These are phyloP conservation scores for Silene vulgaris DNA, from an alignment of 179 eudicot species.

Conservation along the genomic window DNA sequence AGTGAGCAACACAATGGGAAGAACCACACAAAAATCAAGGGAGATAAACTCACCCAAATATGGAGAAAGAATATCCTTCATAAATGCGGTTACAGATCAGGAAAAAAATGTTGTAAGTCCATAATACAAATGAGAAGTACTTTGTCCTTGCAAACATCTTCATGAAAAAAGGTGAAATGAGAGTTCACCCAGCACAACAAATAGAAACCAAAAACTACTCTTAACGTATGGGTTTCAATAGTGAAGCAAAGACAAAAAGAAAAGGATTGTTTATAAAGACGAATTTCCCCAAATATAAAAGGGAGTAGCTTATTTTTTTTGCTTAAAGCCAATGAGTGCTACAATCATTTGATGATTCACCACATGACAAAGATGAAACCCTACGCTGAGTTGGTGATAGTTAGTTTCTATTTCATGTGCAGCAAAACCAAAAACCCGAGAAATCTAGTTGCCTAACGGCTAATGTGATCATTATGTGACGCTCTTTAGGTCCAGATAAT, in stretches of 20 bases:
- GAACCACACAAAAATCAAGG: neutral
- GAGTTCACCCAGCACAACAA: slow-evolving; percentile 8
- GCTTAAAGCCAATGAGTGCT: neutral
- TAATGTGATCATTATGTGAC: neutral
- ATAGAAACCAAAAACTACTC: neutral
- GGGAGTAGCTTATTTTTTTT: neutral
- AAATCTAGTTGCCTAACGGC: neutral
- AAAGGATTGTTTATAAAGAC: neutral
- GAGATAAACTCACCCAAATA: slow-evolving; percentile 59
- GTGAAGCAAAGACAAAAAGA: neutral
- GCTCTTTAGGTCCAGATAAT: neutral
- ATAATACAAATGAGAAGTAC: slow-evolving; percentile 52
- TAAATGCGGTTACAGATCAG: slow-evolving; percentile 69
- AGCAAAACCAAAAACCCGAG: neutral
- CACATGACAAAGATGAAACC: neutral
- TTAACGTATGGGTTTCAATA: neutral
- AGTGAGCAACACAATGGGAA: neutral
- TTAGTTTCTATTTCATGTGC: neutral
- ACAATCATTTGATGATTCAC: neutral
- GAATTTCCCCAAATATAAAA: neutral
- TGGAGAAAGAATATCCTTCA: slow-evolving; percentile 79
- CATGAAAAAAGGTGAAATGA: slow-evolving; percentile 21
- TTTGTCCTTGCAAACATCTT: slow-evolving; percentile 73
- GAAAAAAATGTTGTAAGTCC: slow-evolving; percentile 67
- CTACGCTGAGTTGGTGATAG: neutral